These are phyloP conservation scores for Carex sylvatica DNA, from an alignment of 202 grass and related monocot species.

Conservation along the genomic window DNA sequence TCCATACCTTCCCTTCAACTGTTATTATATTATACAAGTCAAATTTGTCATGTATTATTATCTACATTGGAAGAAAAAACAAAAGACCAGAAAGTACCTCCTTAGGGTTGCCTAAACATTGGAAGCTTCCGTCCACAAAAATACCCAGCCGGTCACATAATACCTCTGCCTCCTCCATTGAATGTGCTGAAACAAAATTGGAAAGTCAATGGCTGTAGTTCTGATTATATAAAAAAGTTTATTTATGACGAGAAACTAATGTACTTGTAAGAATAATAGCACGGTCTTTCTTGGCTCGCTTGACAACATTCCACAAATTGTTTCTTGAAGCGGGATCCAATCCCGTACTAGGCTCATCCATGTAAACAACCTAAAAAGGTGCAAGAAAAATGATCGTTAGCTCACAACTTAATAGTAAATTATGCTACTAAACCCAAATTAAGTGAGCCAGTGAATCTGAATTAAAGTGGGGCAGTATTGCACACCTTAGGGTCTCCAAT, in stretches of 20 bases:
- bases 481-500: constrained; percentile 82
- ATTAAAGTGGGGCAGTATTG: not conserved
- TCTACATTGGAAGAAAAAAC: not conserved
- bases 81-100: constrained; percentile 40
- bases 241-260: not conserved
- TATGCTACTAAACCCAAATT: not conserved
- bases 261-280: constrained; percentile 94
- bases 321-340: constrained; percentile 80
- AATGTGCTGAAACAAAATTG: constrained; percentile 58
- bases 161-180: constrained; percentile 91
- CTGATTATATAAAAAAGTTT: not conserved
- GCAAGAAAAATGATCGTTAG: not conserved
- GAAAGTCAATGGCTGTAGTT: not conserved
- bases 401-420: not conserved
- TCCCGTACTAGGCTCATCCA: constrained; percentile 98
- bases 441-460: not conserved
- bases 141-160: constrained; percentile 78
- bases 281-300: constrained; percentile 64
- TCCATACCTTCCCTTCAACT: constrained; percentile 69
- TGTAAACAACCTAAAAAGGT: constrained; percentile 63
- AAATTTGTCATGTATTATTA: not conserved
- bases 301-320: constrained; percentile 71
- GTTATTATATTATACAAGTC: constrained; percentile 20
- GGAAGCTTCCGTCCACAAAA: constrained; percentile 72
- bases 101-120: constrained; percentile 72